Conservation (phyloP, 2,329 filamentous ascomycete genomes). For the Trichoderma koningiopsis region DNA sequence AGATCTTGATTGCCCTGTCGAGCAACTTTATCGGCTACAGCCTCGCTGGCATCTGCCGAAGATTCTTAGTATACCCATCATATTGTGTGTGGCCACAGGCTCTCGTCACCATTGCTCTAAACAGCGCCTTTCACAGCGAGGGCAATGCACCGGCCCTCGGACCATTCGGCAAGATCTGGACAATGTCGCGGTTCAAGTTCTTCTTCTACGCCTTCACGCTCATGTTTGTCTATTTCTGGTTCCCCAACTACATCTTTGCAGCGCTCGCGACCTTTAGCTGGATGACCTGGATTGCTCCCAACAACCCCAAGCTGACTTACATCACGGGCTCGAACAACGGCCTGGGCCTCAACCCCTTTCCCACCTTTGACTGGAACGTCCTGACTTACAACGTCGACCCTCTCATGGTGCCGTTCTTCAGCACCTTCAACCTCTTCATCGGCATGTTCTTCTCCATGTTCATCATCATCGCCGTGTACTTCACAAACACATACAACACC, state of each 20-base stretch:
- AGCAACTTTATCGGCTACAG: slow-evolving; percentile 60
- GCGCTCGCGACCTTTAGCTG: slow-evolving; percentile 55
- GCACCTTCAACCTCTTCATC: slow-evolving; percentile 42
- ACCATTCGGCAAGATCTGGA: slow-evolving; percentile 39
- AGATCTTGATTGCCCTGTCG: slow-evolving; percentile 48
- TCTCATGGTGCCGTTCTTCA: slow-evolving; percentile 44
- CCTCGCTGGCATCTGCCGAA: slow-evolving; percentile 52
- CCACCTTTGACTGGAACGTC: slow-evolving; percentile 47
- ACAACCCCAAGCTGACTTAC: slow-evolving; percentile 44
- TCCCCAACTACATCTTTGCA: slow-evolving; percentile 53
- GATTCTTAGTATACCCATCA: slow-evolving; percentile 55
- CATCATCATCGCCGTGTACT: slow-evolving; percentile 47
- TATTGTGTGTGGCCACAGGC: slow-evolving; percentile 56
- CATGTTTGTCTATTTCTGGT: slow-evolving; percentile 58
- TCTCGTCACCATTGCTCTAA: slow-evolving; percentile 51
- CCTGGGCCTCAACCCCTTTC: slow-evolving; percentile 41
- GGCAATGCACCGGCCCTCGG: slow-evolving; percentile 37
- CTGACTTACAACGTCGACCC: slow-evolving; percentile 43
- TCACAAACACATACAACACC: slow-evolving; percentile 47
- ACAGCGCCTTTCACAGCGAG: slow-evolving; percentile 48
- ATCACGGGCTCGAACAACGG: slow-evolving; percentile 48
- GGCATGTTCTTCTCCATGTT: slow-evolving; percentile 41
- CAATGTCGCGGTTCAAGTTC: slow-evolving; percentile 48
- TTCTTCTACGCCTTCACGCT: slow-evolving; percentile 46
- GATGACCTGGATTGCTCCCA: slow-evolving; percentile 57